phyloP scores from a whole-genome alignment of 441 rosid species.

The Rhodomyrtus psidioides region DNA sequence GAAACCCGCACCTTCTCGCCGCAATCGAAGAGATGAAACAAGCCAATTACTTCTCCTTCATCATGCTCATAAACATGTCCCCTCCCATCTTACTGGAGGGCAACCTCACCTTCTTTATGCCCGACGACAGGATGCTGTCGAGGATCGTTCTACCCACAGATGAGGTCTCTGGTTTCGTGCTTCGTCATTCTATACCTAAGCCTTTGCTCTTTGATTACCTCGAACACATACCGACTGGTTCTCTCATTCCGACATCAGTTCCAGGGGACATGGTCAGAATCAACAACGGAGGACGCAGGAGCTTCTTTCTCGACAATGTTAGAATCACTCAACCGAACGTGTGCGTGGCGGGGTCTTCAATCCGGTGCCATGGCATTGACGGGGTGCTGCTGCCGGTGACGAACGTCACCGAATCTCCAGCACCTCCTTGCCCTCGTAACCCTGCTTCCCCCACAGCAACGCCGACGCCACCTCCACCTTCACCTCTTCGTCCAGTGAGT shows the following conservation, averaged over 20 bases:
- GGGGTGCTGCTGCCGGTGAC: slow-evolving; percentile 24
- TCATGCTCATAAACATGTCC: slow-evolving; percentile 60
- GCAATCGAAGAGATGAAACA: slow-evolving; percentile 65
- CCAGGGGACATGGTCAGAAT: slow-evolving; percentile 36
- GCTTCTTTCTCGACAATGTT: slow-evolving; percentile 49
- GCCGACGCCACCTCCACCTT: not conserved
- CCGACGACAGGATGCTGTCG: slow-evolving; percentile 43
- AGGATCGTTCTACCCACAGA: slow-evolving; percentile 14
- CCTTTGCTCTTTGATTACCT: slow-evolving; percentile 60
- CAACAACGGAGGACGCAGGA: slow-evolving; percentile 40
- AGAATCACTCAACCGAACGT: slow-evolving; percentile 46
- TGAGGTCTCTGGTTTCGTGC: slow-evolving; percentile 39
- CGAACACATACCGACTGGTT: slow-evolving; percentile 42
- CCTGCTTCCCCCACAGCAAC: not conserved
- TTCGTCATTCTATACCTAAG: slow-evolving; percentile 69
- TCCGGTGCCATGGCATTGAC: slow-evolving; percentile 71
- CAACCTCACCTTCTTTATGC: slow-evolving; percentile 70
- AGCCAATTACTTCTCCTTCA: slow-evolving; percentile 67
- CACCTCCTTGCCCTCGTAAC: not conserved
- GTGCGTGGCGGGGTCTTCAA: slow-evolving; percentile 45
- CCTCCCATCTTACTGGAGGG: slow-evolving; percentile 16
- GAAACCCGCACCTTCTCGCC: slow-evolving; percentile 27
- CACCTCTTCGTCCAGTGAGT: not conserved
- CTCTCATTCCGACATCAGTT: slow-evolving; percentile 39
- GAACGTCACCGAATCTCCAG: not conserved